Evolutionary conservation across 2,329 filamentous ascomycete species (phyloP).

Genomic region (Ceratocystis cacaofunesta): DNA sequence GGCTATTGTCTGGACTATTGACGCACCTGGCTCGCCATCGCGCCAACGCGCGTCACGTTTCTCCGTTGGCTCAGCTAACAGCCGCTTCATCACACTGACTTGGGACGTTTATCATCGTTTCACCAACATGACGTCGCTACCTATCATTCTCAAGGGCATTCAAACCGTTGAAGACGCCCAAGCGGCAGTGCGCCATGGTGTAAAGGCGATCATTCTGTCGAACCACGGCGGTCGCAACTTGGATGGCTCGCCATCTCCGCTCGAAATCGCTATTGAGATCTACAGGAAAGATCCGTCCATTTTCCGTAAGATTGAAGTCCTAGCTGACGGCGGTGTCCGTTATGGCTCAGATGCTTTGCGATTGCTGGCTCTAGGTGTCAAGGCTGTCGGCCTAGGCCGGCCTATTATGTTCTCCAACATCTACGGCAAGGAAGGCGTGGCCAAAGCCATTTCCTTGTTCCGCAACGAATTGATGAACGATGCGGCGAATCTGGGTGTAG

Average conservation of each 20-base stretch:
- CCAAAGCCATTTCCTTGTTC: conserved; percentile 30
- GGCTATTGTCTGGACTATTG: conserved; percentile 28
- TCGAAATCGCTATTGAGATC: conserved; percentile 25
- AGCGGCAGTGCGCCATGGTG: conserved; percentile 26
- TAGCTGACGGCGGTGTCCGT: conserved; percentile 29
- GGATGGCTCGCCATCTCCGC: conserved; percentile 24
- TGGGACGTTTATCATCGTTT: conserved; percentile 17
- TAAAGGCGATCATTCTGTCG: conserved; percentile 29
- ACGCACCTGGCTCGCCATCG: conserved; percentile 19
- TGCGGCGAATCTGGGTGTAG: conserved; percentile 30
- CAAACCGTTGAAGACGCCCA: conserved; percentile 28
- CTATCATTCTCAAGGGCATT: conserved; percentile 30
- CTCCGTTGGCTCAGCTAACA: conserved; percentile 25
- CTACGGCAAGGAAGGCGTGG: conserved; percentile 35
- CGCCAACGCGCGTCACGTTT: conserved; percentile 28
- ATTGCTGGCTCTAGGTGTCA: conserved; percentile 30
- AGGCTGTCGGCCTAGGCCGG: conserved; percentile 33
- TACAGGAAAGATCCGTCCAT: conserved; percentile 21
- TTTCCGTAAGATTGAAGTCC: conserved; percentile 21
- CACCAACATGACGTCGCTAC: conserved; percentile 18
- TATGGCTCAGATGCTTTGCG: conserved; percentile 31
- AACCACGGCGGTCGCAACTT: conserved; percentile 32
- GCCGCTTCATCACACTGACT: conserved; percentile 16
- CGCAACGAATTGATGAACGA: conserved; percentile 35
- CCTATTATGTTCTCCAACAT: conserved; percentile 29